Evolutionary conservation across 208 protist genomes (phyloP).

Genomic region (Leishmania braziliensis): DNA sequence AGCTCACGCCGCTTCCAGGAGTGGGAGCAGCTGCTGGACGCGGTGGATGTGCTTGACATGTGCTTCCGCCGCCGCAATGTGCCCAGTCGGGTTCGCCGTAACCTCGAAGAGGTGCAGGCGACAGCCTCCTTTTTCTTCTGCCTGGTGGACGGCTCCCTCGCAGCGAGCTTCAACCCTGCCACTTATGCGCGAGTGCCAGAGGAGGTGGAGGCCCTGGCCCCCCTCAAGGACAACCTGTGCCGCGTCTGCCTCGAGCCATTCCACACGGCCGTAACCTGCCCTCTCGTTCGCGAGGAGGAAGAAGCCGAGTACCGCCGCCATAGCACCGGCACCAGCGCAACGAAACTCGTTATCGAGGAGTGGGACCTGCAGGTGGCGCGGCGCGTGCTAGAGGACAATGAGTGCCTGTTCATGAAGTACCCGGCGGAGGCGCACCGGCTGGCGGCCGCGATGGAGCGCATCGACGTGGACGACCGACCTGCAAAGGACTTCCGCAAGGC

Average conservation of each 20-base stretch:
- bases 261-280: constrained; percentile 62
- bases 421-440: constrained; percentile 54
- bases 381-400: constrained; percentile 63
- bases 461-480: constrained; percentile 74
- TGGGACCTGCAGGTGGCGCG: constrained; percentile 86
- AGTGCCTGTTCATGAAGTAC: constrained; percentile 53
- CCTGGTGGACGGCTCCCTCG: constrained; percentile 80
- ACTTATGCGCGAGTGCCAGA: constrained; percentile 78
- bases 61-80: constrained; percentile 68
- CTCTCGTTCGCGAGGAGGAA: constrained; percentile 31
- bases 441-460: constrained; percentile 52
- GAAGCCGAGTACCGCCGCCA: constrained; percentile 30
- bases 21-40: constrained; percentile 64
- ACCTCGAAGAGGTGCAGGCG: constrained; percentile 64
- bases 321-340: constrained; percentile 25
- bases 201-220: constrained; percentile 64
- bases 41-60: constrained; percentile 72
- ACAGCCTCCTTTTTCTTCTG: constrained; percentile 86
- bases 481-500: constrained; percentile 85
- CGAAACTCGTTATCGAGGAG: constrained; percentile 40
- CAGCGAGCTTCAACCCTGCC: constrained; percentile 58
- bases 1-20: constrained; percentile 60
- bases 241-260: constrained; percentile 76
- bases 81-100: constrained; percentile 21
- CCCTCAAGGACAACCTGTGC: constrained; percentile 78